Percentiles rank a stretch among this genome's conserved stretches.
phyloP scores from a whole-genome alignment of 768 basidiomycete genomes.

The Mycena amicta region DNA sequence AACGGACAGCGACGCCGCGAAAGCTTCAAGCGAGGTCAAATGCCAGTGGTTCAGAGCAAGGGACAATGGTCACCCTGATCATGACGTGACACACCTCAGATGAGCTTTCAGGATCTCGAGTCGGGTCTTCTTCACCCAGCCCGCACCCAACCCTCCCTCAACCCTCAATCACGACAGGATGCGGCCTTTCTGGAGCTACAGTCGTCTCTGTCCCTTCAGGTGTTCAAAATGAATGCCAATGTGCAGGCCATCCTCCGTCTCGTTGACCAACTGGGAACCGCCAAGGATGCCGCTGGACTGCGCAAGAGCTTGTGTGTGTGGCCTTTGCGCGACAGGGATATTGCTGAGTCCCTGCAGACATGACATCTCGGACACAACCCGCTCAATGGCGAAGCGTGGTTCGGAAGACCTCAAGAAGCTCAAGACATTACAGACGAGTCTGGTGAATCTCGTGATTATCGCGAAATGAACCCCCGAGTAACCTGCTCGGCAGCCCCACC shows the following conservation, averaged over 20 bases:
- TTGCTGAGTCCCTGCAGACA: constrained; percentile 53
- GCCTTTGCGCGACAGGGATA: background rate
- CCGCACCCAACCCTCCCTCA: constrained; percentile 36
- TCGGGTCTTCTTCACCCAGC: constrained; percentile 29
- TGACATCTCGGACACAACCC: constrained; percentile 91
- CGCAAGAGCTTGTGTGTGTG: constrained; percentile 83
- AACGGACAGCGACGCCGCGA: too few relatives aligned
- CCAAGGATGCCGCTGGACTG: constrained; percentile 74
- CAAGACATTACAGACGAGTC: constrained; percentile 60
- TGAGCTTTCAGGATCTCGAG: constrained; percentile 64
- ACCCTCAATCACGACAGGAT: constrained; percentile 62
- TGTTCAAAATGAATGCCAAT: constrained; percentile 99
- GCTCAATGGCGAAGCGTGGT: constrained; percentile 92
- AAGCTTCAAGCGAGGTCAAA: background rate
- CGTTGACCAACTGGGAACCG: constrained; percentile 94
- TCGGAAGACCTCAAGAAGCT: constrained; percentile 93
- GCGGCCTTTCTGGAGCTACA: constrained; percentile 75
- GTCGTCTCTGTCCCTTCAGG: constrained; percentile 83
- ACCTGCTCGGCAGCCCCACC: constrained; percentile 60
- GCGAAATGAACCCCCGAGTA: background rate
- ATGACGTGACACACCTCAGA: too few relatives aligned
- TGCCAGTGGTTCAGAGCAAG: too few relatives aligned
- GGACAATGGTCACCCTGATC: too few relatives aligned
- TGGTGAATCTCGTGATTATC: constrained; percentile 43
- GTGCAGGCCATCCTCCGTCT: constrained; percentile 93